These are phyloP conservation scores for Waltiozyma sp. DNA, from an alignment of 1,139 yeast species.

Conservation along the genomic window DNA sequence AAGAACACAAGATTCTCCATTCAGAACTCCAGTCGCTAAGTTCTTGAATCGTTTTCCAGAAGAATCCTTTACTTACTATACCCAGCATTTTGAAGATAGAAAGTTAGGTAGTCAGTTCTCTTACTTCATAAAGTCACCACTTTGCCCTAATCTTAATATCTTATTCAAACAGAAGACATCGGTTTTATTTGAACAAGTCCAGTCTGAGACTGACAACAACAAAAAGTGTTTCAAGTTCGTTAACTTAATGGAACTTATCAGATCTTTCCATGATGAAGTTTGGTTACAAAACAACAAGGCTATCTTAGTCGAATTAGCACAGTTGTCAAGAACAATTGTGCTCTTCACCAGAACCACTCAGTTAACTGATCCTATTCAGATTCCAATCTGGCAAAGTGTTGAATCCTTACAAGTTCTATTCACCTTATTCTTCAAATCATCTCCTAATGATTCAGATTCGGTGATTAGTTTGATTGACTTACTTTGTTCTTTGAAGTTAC, in stretches of 20 bases:
- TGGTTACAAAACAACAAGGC: constrained; percentile 55
- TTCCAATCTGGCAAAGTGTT: constrained; percentile 68
- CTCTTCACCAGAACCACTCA: constrained; percentile 31
- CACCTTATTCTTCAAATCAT: constrained; percentile 33
- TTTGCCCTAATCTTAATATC: constrained; percentile 46
- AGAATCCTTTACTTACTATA: constrained; percentile 64
- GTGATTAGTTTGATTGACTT: constrained; percentile 41
- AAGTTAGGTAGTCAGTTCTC: constrained; percentile 57
- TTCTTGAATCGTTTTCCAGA: constrained; percentile 76
- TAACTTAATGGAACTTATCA: constrained; percentile 57
- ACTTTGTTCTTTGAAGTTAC: constrained; percentile 34
- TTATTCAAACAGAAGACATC: constrained; percentile 42
- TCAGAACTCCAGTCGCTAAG: constrained; percentile 83
- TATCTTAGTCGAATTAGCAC: constrained; percentile 35
- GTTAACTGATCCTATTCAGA: constrained; percentile 49
- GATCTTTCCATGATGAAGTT: constrained; percentile 43
- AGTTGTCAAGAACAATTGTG: constrained; percentile 34
- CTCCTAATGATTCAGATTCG: constrained; percentile 25
- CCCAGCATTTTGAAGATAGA: constrained; percentile 55
- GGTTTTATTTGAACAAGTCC: constrained; percentile 26
- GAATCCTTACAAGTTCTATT: constrained; percentile 48
- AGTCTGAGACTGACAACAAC: constrained; percentile 39
- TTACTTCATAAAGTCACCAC: constrained; percentile 47
- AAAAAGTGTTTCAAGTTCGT: constrained; percentile 54
- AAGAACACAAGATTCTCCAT: constrained; percentile 80